Base-by-base conservation (phyloP, 306 rosid species). In the Malus orientalis region DNA sequence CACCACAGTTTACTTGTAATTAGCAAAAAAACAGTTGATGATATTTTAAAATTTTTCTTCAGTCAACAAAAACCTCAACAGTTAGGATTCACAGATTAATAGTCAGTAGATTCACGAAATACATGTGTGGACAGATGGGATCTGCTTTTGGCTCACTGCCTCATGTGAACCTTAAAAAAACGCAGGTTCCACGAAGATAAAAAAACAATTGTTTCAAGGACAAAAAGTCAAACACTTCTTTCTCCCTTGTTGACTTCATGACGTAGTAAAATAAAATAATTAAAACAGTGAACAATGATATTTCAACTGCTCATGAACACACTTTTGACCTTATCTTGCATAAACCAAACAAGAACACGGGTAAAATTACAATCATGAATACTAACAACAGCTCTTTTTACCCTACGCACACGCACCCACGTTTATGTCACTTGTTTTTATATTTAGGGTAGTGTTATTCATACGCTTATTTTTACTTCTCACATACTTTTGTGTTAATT, bases 101-200 rank as follows among this genome's bases (percentile, higher is more conserved):
- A 8, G 14, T 33, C 60, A 64, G 42, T 32, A 13, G 60, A 30
- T 45, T 55, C 78, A 64, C 70, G n/a, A 14, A 45, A 59, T 16
- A 60, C 16, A 19, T 11, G 6, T 14, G 61, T 40, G 22, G 12
- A 57, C 68, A 62, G 40, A 60, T 32, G 44, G 25, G 23, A 32
- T 36, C n/a, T 14, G 54, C 62, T 14, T 58, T 58, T 20, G 15
- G 25, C 20, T 66, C 68, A 69, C 22, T 2, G 20, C n/a, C n/a
- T 33, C 55, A 70, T 60, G 73, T 75, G 84, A 80, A 33, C 62
- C 64, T 29, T 61, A 4, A 22, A 38, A 58, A 8, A 2, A n/a
- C 11, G 9, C 29, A 22, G 15, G 51, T 45, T 45, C 51, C 1
- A 4, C 15, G 1, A 38, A 6, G 36, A 36, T 11, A 12, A 13